These are phyloP conservation scores for Leccinum boreale DNA, from an alignment of 768 basidiomycete species.

Conservation along the genomic window DNA sequence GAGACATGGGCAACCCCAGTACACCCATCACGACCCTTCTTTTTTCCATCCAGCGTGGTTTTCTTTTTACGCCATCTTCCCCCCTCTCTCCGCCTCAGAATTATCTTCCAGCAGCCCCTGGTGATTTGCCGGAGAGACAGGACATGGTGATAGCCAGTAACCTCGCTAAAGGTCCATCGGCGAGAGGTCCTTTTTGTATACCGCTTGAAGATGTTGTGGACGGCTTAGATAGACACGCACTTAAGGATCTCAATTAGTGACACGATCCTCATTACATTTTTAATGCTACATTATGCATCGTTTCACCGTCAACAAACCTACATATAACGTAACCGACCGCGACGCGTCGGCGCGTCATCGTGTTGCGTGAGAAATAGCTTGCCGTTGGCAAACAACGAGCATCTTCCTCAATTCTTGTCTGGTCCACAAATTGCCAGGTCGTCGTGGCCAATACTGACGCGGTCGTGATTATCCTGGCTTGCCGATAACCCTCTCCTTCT, in stretches of 20 bases:
- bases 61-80: constrained; percentile 60
- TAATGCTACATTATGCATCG: constrained; percentile 5
- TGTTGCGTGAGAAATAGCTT: constrained; percentile 23
- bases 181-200: constrained; percentile 6
- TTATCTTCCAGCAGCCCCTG: constrained; percentile 27
- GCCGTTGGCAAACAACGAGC: constrained; percentile 4
- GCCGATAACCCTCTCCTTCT: background rate
- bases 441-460: constrained; percentile 1
- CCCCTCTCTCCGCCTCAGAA: constrained; percentile 58
- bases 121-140: constrained; percentile 5
- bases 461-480: constrained; percentile 5
- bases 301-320: background rate
- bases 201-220: constrained; percentile 10
- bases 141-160: background rate
- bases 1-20: constrained; percentile 26
- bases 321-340: background rate
- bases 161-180: background rate
- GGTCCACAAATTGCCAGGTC: background rate
- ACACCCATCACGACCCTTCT: constrained; percentile 69
- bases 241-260: constrained; percentile 24
- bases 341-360: constrained; percentile 26
- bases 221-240: constrained; percentile 22
- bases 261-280: background rate
- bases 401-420: constrained; percentile 2
- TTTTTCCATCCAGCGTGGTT: constrained; percentile 61